phyloP scores from a whole-genome alignment of 2,329 filamentous ascomycete species.

The Xylaria sp. region DNA sequence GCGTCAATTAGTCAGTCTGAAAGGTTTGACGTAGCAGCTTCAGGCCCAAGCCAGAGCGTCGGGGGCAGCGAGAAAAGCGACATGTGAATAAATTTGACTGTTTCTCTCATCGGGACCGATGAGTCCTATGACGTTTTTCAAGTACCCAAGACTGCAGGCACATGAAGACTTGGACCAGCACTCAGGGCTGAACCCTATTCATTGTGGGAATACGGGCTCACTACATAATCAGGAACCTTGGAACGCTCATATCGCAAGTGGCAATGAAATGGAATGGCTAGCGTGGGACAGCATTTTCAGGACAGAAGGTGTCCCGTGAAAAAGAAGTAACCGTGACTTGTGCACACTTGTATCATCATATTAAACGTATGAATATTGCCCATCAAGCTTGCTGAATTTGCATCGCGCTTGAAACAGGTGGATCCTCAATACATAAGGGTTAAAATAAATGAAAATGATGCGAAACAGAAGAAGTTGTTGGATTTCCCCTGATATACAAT shows the following conservation, averaged over 20 bases:
- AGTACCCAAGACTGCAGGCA: background rate
- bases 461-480: background rate
- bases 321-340: background rate
- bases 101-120: constrained; percentile 7
- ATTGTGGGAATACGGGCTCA: background rate
- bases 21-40: background rate
- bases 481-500: constrained; percentile 22
- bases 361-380: background rate
- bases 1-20: background rate
- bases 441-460: background rate
- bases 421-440: too few species aligned
- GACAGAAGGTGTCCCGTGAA: constrained; percentile 5
- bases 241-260: background rate
- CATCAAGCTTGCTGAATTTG: background rate
- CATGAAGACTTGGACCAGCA: background rate
- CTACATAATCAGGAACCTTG: background rate
- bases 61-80: constrained; percentile 5
- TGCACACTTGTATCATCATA: background rate
- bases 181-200: background rate
- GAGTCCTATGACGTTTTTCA: background rate
- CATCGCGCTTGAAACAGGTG: background rate
- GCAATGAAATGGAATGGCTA: constrained; percentile 14
- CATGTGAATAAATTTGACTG: constrained; percentile 10
- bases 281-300: background rate
- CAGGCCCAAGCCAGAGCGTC: background rate